Evolutionary conservation across 306 rosid genomes (phyloP).

Genomic region (Coriaria nepalensis): DNA sequence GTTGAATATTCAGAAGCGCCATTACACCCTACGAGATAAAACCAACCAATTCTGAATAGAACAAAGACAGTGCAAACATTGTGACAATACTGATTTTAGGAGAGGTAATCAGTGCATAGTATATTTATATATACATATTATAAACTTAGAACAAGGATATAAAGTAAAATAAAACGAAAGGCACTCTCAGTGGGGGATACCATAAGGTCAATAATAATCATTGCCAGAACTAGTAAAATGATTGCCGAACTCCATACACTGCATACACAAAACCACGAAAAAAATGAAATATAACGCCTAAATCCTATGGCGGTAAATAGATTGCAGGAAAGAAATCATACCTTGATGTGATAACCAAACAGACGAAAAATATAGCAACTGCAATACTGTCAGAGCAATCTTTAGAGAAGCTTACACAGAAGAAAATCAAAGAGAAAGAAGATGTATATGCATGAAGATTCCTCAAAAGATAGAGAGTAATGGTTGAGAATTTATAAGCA

Average conservation of each 20-base stretch:
- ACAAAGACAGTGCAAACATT: not conserved
- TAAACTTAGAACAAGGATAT: too few relatives aligned
- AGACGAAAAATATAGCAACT: conserved; percentile 89
- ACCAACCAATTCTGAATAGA: conserved; percentile 4
- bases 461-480: too few relatives aligned
- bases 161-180: conserved; percentile 1
- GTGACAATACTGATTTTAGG: too few relatives aligned
- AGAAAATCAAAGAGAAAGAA: too few relatives aligned
- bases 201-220: conserved; percentile 91
- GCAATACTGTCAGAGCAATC: conserved; percentile 18
- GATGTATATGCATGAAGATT: too few relatives aligned
- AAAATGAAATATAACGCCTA: conserved; percentile 2
- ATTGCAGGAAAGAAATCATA: conserved; percentile 23
- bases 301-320: conserved; percentile 4
- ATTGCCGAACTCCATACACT: conserved; percentile 84
- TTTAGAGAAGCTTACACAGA: too few relatives aligned
- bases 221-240: conserved; percentile 69
- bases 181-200: conserved; percentile 26
- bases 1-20: conserved; percentile 84
- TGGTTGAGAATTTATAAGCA: too few relatives aligned
- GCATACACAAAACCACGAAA: conserved; percentile 25
- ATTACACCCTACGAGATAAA: conserved; percentile 74
- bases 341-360: conserved; percentile 78
- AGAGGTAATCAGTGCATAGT: too few relatives aligned
- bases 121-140: too few relatives aligned